A percentile compares a stretch with the other conserved stretches of the same genome.
Conservation (phyloP, 441 rosid genomes). For the Erysimum cheiri region DNA sequence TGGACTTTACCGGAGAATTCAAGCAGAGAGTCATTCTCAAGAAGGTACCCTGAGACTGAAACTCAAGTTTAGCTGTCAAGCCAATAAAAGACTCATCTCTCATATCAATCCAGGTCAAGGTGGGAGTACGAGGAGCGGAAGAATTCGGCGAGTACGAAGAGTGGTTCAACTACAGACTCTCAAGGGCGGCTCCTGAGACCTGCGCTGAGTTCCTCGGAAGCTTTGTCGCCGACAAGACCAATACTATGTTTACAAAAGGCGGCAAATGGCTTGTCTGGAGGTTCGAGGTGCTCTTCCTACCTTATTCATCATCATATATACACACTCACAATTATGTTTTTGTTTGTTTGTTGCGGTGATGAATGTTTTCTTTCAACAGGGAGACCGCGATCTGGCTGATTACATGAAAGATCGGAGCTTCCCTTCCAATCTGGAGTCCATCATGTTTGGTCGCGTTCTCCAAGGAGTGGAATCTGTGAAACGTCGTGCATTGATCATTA, state of each 20-base stretch:
- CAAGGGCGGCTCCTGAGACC: slow-evolving; percentile 97
- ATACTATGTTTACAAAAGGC: slow-evolving; percentile 66
- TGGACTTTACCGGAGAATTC: slow-evolving; percentile 52
- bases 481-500: slow-evolving; percentile 82
- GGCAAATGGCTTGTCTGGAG: slow-evolving; percentile 99
- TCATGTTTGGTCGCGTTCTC: slow-evolving; percentile 84
- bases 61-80: too few relatives aligned
- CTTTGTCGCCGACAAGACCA: slow-evolving; percentile 80
- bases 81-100: not conserved
- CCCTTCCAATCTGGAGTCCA: slow-evolving; percentile 82
- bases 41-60: slow-evolving; percentile 49
- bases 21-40: slow-evolving; percentile 87
- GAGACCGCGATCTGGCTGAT: slow-evolving; percentile 82
- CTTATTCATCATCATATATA: too few relatives aligned
- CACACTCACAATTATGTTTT: too few relatives aligned
- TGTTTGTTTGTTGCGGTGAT: not conserved
- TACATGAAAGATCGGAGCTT: slow-evolving; percentile 89
- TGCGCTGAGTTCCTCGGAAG: slow-evolving; percentile 94
- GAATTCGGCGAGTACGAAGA: slow-evolving; percentile 92
- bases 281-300: slow-evolving; percentile 71
- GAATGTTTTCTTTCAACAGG: slow-evolving; percentile 50
- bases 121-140: slow-evolving; percentile 82
- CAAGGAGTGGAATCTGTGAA: slow-evolving; percentile 77
- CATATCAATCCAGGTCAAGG: slow-evolving; percentile 62
- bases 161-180: slow-evolving; percentile 96